Evolutionary conservation across 768 basidiomycete genomes (phyloP).

Genomic region (Boletus reticulatus): DNA sequence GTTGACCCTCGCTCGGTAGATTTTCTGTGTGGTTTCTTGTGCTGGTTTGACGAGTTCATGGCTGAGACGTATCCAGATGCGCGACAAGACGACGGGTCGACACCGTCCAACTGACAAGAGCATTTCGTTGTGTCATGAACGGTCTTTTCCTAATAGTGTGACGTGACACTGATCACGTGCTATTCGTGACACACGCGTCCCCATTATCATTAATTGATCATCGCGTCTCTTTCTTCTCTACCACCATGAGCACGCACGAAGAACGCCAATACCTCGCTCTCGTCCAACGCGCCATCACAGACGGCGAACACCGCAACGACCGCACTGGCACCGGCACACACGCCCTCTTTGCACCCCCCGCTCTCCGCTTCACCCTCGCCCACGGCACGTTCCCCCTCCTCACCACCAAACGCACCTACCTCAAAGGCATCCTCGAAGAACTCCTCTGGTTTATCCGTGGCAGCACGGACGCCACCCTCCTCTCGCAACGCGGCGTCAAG

Average conservation of each 20-base stretch:
- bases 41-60: not conserved
- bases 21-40: conserved; percentile 10
- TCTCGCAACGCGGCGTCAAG: conserved; percentile 81
- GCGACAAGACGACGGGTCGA: not conserved
- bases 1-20: conserved; percentile 25
- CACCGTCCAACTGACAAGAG: conserved; percentile 5
- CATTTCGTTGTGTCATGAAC: not conserved
- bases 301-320: conserved; percentile 80
- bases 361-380: conserved; percentile 84
- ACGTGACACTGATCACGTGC: conserved; percentile 19
- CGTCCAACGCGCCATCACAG: conserved; percentile 69
- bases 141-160: not conserved
- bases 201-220: not conserved
- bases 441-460: conserved; percentile 93
- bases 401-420: conserved; percentile 93
- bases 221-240: not conserved
- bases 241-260: conserved; percentile 51
- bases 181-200: not conserved
- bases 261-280: conserved; percentile 89
- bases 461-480: conserved; percentile 71
- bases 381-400: conserved; percentile 78
- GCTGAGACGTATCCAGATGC: not conserved
- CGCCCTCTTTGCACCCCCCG: conserved; percentile 88
- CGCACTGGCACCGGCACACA: conserved; percentile 94
- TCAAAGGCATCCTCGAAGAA: conserved; percentile 89